These are phyloP conservation scores for Yamadazyma akitaensis DNA, from an alignment of 805 yeast species.

Conservation along the genomic window DNA sequence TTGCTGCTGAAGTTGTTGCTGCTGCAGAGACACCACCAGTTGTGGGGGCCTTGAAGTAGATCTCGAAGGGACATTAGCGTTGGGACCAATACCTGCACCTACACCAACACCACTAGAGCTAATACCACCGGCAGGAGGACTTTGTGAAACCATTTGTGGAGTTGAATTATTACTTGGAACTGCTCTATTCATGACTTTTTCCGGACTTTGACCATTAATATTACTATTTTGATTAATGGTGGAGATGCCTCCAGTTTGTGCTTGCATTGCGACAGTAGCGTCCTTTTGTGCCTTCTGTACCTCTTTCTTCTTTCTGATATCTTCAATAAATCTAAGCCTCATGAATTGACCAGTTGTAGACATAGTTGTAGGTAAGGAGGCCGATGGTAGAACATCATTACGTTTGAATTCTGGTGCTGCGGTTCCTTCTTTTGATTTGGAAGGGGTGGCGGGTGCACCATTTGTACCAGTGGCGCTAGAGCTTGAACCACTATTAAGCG, in stretches of 20 bases:
- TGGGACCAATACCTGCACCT: neutral
- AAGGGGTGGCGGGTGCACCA: constrained; percentile 18
- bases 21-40: constrained; percentile 8
- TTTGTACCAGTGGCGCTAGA: constrained; percentile 21
- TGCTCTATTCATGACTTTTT: constrained; percentile 9
- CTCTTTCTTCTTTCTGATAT: constrained; percentile 65
- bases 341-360: constrained; percentile 57
- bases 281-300: constrained; percentile 41
- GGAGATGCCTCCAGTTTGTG: constrained; percentile 10
- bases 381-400: constrained; percentile 5
- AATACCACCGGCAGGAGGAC: constrained; percentile 12
- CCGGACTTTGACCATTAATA: constrained; percentile 15
- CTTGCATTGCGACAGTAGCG: constrained; percentile 38
- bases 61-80: neutral
- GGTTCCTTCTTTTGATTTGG: constrained; percentile 11
- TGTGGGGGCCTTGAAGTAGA: constrained; percentile 11
- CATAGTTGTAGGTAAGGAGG: constrained; percentile 4
- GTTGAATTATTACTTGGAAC: neutral
- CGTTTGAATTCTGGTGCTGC: constrained; percentile 11
- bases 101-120: neutral
- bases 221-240: constrained; percentile 17
- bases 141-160: constrained; percentile 10
- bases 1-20: constrained; percentile 14
- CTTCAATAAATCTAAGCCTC: constrained; percentile 85
- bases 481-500: constrained; percentile 17